A percentile compares a stretch with the other conserved stretches of the same genome.
phyloP scores from a whole-genome alignment of 257 asterid species.

The Solanum corneliomulleri region DNA sequence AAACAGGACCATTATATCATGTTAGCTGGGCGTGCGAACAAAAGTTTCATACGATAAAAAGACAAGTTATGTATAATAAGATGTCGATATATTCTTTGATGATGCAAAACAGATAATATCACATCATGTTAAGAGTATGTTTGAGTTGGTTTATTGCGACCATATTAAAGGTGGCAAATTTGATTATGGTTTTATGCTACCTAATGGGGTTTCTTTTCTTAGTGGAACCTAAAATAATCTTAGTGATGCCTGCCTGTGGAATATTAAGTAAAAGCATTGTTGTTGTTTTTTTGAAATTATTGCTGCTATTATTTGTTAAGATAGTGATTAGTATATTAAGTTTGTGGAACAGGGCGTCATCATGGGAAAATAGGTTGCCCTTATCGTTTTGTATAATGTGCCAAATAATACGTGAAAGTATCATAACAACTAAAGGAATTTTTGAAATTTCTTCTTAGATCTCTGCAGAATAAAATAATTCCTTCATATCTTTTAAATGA shows the following conservation, averaged over 20 bases:
- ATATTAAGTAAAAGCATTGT: neutral
- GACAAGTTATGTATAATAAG: neutral
- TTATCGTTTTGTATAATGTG: neutral
- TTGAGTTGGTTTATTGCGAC: neutral
- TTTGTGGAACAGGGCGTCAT: neutral
- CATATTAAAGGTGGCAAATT: neutral
- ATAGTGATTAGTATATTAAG: neutral
- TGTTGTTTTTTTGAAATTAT: neutral
- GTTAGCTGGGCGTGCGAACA: neutral
- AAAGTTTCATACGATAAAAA: neutral
- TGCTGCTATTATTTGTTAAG: neutral
- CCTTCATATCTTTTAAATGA: neutral
- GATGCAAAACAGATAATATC: neutral
- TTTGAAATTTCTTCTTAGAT: neutral
- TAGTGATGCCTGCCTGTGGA: neutral
- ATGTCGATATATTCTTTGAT: neutral
- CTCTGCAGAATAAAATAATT: neutral
- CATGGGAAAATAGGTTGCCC: neutral
- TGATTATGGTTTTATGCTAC: neutral
- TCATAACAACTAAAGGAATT: neutral
- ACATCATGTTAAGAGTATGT: neutral
- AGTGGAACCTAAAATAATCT: slow-evolving; percentile 3
- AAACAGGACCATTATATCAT: neutral
- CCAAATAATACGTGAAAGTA: neutral
- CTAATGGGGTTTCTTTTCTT: slow-evolving; percentile 1